Base-by-base conservation (phyloP, 176 grass and related monocot genomes). In the Triticum urartu region DNA sequence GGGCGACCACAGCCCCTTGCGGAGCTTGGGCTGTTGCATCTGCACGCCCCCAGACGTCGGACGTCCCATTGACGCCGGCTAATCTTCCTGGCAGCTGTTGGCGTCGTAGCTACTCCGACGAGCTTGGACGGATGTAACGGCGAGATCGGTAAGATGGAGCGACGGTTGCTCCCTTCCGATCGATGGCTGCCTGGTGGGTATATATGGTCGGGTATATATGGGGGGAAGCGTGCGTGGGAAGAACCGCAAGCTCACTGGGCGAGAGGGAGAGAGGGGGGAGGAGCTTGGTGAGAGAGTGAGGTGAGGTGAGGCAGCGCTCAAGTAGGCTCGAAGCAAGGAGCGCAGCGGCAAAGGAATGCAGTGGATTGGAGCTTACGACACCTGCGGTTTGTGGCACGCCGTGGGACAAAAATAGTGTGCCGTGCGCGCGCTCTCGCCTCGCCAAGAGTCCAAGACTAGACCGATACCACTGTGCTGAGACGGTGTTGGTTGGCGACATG, bases 1-100 rank as follows among this genome's bases (percentile, higher is more conserved):
- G 12, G 94, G 94, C 20, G 94, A 95, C 94, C 94, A 95, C 10
- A 95, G 83, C 25, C 94, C 94, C 86, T 93, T 95, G 40, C 94
- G 88, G 60, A 95, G 91, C 91, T 95, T 95, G 63, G 88, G 58
- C 87, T 88, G 87, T n/a, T 45, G 21, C 21, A 9, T 18, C 40
- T 15, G 6, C n/a, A 21, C 68, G 78, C 85, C 88, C 62, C 81
- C 85, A 77, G 84, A 82, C 61, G 87, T 79, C 52, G 86, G 87
- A 64, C 94, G 87, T 72, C 94, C 94, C 94, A 95, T 95, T 64
- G 14, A 52, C 48, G 48, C 14, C 14, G 48, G 48, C 17, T 20
- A 21, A 4, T 8, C 26, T 50, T 50, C 47, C 13, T 2, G 13
- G 48, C 50, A 54, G 50, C 15, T 54, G 50, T 0, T 52, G 48